phyloP scores from a whole-genome alignment of 768 basidiomycete species.

The Tylopilus plumbeoviolaceoides region DNA sequence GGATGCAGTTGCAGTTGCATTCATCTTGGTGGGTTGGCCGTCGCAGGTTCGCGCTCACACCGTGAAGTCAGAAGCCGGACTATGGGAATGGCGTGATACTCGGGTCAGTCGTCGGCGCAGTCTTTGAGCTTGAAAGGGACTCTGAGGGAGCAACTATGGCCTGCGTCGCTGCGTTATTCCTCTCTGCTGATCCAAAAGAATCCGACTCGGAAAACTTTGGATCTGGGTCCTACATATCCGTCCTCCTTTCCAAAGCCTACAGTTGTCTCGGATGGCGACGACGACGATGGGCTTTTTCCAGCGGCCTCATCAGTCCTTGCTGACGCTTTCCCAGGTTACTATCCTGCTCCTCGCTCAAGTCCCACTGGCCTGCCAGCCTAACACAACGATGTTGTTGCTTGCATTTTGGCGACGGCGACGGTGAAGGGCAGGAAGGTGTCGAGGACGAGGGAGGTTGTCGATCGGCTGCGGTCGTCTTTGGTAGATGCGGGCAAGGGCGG shows the following conservation, averaged over 20 bases:
- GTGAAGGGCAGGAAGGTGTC: slow-evolving; percentile 24
- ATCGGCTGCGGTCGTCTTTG: slow-evolving; percentile 24
- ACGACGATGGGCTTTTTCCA: neutral
- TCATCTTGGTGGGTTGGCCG: slow-evolving; percentile 3
- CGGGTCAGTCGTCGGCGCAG: neutral
- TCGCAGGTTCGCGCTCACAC: neutral
- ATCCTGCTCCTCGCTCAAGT: too few relatives aligned
- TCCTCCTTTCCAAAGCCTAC: neutral
- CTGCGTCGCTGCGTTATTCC: neutral
- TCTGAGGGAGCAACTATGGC: neutral
- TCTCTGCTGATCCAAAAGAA: neutral
- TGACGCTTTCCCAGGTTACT: neutral
- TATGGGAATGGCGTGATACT: slow-evolving; percentile 18
- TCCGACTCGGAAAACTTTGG: neutral
- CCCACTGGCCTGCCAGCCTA: too few relatives aligned
- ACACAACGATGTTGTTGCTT: slow-evolving; percentile 20
- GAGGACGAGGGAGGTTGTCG: slow-evolving; percentile 29
- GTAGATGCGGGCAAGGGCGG: slow-evolving; percentile 20
- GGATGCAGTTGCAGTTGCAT: neutral
- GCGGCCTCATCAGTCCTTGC: slow-evolving; percentile 2
- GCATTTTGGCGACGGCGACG: slow-evolving; percentile 24
- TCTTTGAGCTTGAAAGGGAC: neutral
- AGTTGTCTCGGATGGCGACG: slow-evolving; percentile 1
- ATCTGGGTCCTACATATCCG: neutral
- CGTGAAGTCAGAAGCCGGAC: neutral